Base-by-base conservation (phyloP, 495 filamentous ascomycete genomes). In the Elasticomyces elasticus region DNA sequence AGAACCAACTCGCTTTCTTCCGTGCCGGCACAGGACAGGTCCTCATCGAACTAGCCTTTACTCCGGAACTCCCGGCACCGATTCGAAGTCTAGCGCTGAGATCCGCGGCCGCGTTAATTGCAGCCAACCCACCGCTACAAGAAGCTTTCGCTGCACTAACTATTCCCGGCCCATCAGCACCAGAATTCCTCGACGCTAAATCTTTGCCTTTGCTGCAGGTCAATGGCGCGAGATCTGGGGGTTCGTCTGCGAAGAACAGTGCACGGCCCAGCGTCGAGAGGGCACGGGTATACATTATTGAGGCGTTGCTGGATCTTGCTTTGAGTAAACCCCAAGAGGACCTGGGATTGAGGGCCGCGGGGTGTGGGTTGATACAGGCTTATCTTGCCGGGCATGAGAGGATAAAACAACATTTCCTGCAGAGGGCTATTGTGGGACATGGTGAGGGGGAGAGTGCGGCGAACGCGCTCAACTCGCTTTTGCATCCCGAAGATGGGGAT, bases 361-460 rank as follows among this genome's bases (percentile, higher is more conserved):
- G 87, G 6, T 90, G 85, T 62, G 81, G 90, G 62, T 94, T 90
- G 58, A 81, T 97, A 46, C 85, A 94, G 66, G 91, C 94, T 0
- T 98, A 97, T 69, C 87, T 94, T 60, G 81, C 74, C 61, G 79
- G 82, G 43, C 88, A 95, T 64, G 64, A 79, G 23, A 80, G 81
- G 42, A 91, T 97, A 49, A 82, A 84, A 25, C 68, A 80, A 40
- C 89, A 95, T 69, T 95, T 97, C 54, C 75, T 97, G 23, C 75
- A 80, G 28, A 80, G 92, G 56, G 92, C 94, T 0, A 95, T 98
- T 55, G 84, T 89, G 47, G 87, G 91, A 1, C 86, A 97, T 66
- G 86, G 86, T 24, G 79, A 83, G 28, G 82, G 92, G 67, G 83
- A 87, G 56, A 86, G 87, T 1, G 58, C 58, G 0, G 86, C 90